A percentile compares a stretch with the other conserved stretches of the same genome.
Evolutionary conservation across 306 rosid genomes (phyloP).

Genomic region (Spatholobus suberectus): DNA sequence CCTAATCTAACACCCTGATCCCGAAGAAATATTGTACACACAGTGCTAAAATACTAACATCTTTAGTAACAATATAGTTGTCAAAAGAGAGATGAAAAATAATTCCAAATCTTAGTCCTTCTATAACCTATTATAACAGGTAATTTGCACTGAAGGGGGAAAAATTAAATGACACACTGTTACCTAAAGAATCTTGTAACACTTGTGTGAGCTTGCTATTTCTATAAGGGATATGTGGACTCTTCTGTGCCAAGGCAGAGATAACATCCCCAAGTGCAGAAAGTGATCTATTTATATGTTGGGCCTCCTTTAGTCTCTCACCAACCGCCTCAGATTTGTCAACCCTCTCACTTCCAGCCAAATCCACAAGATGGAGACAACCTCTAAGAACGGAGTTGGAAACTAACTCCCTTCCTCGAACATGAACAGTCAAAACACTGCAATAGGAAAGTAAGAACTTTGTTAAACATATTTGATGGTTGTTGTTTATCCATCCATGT

Average conservation of each 20-base stretch:
- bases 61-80: neutral
- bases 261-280: constrained; percentile 99
- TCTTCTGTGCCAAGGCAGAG: constrained; percentile 96
- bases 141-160: neutral
- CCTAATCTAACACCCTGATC: neutral
- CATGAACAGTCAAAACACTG: constrained; percentile 92
- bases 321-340: constrained; percentile 98
- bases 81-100: constrained; percentile 21
- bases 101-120: neutral
- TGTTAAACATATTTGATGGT: neutral
- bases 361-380: constrained; percentile 96
- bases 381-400: constrained; percentile 83
- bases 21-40: neutral
- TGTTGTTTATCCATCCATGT: neutral
- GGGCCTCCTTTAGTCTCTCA: constrained; percentile 97
- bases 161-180: neutral
- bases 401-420: constrained; percentile 82
- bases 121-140: neutral
- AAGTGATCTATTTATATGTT: constrained; percentile 93
- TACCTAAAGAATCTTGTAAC: constrained; percentile 97
- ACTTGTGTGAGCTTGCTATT: constrained; percentile 99
- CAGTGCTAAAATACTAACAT: constrained; percentile 1
- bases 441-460: constrained; percentile 35
- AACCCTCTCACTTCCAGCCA: constrained; percentile 99
- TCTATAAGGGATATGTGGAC: constrained; percentile 91